These are phyloP conservation scores for Fusarium incarnatum DNA, from an alignment of 2,329 filamentous ascomycete genomes.

Conservation along the genomic window DNA sequence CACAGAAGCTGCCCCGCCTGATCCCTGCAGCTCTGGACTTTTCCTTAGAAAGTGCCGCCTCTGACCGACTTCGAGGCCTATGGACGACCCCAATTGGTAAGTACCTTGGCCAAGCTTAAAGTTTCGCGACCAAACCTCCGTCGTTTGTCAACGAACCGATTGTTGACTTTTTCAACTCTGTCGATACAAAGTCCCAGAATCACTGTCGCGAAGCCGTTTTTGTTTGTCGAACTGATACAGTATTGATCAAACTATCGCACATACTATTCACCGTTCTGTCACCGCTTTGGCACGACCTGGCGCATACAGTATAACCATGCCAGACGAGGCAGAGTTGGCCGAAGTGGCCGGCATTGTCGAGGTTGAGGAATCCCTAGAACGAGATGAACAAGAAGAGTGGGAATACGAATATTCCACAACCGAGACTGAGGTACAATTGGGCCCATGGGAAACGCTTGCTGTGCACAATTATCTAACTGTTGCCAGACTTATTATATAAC, in stretches of 20 bases:
- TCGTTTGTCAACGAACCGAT: constrained; percentile 15
- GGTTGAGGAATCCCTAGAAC: constrained; percentile 47
- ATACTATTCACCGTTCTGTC: neutral
- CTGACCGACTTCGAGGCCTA: constrained; percentile 43
- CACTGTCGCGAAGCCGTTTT: neutral
- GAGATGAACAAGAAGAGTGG: constrained; percentile 69
- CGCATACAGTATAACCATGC: constrained; percentile 21
- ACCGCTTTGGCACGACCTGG: neutral
- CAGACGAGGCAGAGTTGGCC: constrained; percentile 33
- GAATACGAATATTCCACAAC: constrained; percentile 75
- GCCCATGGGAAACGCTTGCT: neutral
- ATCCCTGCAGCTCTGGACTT: constrained; percentile 41
- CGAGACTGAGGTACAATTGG: constrained; percentile 66
- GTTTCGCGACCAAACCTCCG: constrained; percentile 9
- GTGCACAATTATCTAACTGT: constrained; percentile 18
- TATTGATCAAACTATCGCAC: neutral
- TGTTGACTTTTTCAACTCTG: neutral
- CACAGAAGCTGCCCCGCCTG: constrained; percentile 44
- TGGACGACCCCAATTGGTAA: constrained; percentile 27
- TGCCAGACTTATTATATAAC: constrained; percentile 72
- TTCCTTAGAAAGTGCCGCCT: constrained; percentile 39
- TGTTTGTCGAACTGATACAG: neutral
- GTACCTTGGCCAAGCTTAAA: constrained; percentile 18
- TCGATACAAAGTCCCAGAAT: neutral
- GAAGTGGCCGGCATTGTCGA: constrained; percentile 46